Percentiles rank a stretch among this genome's conserved stretches.
Conservation (phyloP, 306 rosid species). For the Herpetospermum pedunculosum region DNA sequence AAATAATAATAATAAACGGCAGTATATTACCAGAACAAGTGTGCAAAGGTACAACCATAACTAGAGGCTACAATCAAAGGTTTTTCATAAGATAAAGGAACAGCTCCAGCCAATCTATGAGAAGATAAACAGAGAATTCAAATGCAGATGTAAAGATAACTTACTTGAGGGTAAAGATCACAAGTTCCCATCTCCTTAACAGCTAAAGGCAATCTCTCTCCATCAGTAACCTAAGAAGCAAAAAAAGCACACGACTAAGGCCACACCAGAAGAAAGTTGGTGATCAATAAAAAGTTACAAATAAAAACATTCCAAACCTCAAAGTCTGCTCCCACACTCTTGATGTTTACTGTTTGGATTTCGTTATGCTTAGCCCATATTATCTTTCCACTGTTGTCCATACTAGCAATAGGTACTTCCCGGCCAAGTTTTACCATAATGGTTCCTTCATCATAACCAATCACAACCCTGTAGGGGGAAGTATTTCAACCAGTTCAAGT, state of each 20-base stretch:
- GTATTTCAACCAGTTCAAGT: background rate
- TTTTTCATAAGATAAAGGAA: background rate
- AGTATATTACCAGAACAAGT: background rate
- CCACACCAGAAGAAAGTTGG: background rate
- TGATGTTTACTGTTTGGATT: conserved; percentile 92
- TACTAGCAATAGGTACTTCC: conserved; percentile 96
- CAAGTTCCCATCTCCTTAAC: conserved; percentile 98
- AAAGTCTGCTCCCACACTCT: conserved; percentile 82
- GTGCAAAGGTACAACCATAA: background rate
- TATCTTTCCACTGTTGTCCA: conserved; percentile 96
- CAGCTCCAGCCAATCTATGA: background rate
- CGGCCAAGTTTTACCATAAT: conserved; percentile 99
- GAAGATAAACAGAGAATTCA: conserved; percentile 8
- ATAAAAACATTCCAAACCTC: conserved; percentile 44
- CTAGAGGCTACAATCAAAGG: background rate
- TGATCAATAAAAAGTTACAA: background rate
- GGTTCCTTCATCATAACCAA: conserved; percentile 98
- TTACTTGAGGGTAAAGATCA: conserved; percentile 97
- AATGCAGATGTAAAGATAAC: conserved; percentile 10
- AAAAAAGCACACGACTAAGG: conserved; percentile 1
- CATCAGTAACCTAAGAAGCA: conserved; percentile 72
- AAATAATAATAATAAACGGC: background rate
- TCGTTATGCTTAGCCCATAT: conserved; percentile 98
- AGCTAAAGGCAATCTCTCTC: conserved; percentile 92
- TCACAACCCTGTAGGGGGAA: conserved; percentile 61